Base-by-base conservation (phyloP, 1,284 basidiomycete species). In the Porogramme epimiltina region DNA sequence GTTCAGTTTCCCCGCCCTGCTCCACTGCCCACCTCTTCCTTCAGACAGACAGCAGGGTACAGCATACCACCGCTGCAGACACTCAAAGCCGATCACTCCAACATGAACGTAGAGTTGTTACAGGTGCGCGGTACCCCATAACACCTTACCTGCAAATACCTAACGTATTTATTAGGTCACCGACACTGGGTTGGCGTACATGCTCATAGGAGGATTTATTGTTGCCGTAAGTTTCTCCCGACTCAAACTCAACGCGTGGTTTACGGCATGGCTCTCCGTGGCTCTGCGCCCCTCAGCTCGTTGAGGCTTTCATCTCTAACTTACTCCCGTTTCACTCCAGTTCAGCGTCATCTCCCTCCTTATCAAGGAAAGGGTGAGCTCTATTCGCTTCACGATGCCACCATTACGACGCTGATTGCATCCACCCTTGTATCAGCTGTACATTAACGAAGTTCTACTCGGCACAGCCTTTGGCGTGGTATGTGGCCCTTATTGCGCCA, bases 381-480 rank as follows among this genome's bases (percentile, higher is more conserved):
- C 4, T 6, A 10, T 4, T 11, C 2, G n/a, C n/a, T 13, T 11
- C 4, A 1, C 11, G 59, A 0, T 15, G 1, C 18, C n/a, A n/a
- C n/a, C n/a, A n/a, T n/a, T n/a, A n/a, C n/a, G n/a, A n/a, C 4
- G 45, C 10, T 22, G 40, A 23, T 4, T 28, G 18, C n/a, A 40
- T n/a, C n/a, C n/a, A n/a, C n/a, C n/a, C n/a, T n/a, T 25, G 19
- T n/a, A 18, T 8, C 53, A 88, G 76, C 67, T 96, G 3, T 96
- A 91, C 67, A 85, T 97, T 61, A 95, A 94, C 62, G 95, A 98
- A 75, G 94, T 95, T 22, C 88, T 95, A 33, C 84, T 97, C 36
- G 93, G 94, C 3, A 95, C 93, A 0, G 77, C 80, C 0, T 91
- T 89, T 43, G 88, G 91, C 0, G 79, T 92, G 51, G 59, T 83